Evolutionary conservation across 129 eudicot species (phyloP).

Genomic region (Calendula officinalis): DNA sequence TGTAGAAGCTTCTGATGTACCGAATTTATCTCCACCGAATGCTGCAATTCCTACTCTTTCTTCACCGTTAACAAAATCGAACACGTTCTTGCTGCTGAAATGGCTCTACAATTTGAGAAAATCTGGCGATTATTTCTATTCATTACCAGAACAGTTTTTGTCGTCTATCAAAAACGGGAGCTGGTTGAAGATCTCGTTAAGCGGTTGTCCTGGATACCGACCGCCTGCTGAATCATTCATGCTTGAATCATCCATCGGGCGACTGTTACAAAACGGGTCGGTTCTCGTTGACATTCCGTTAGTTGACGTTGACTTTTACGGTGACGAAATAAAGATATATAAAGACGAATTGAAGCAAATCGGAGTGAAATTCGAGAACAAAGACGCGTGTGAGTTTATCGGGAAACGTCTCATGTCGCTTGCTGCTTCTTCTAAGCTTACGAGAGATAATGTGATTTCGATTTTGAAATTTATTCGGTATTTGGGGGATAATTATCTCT

Average conservation of each 20-base stretch:
- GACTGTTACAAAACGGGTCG: constrained; percentile 42
- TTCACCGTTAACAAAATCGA: constrained; percentile 34
- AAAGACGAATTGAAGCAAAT: constrained; percentile 35
- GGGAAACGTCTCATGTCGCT: constrained; percentile 49
- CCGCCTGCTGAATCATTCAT: constrained; percentile 55
- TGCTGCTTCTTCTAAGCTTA: constrained; percentile 31
- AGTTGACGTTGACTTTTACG: constrained; percentile 40
- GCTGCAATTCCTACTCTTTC: constrained; percentile 40
- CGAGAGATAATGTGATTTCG: not conserved
- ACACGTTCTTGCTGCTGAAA: constrained; percentile 40
- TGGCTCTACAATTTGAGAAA: constrained; percentile 40
- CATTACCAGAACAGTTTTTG: constrained; percentile 34
- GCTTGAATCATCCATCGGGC: constrained; percentile 26
- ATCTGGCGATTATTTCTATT: not conserved
- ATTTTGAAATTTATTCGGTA: constrained; percentile 45
- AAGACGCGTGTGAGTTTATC: constrained; percentile 45
- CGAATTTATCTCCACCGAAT: constrained; percentile 45
- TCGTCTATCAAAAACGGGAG: constrained; percentile 42
- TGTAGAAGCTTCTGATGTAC: constrained; percentile 51
- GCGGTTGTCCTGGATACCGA: constrained; percentile 35
- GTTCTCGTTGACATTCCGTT: constrained; percentile 54
- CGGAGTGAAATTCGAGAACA: constrained; percentile 45
- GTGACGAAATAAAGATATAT: constrained; percentile 24
- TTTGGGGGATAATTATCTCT: constrained; percentile 28
- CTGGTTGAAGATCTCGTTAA: constrained; percentile 47